Conservation (phyloP, 768 basidiomycete genomes). For the Tulasnella sp. region DNA sequence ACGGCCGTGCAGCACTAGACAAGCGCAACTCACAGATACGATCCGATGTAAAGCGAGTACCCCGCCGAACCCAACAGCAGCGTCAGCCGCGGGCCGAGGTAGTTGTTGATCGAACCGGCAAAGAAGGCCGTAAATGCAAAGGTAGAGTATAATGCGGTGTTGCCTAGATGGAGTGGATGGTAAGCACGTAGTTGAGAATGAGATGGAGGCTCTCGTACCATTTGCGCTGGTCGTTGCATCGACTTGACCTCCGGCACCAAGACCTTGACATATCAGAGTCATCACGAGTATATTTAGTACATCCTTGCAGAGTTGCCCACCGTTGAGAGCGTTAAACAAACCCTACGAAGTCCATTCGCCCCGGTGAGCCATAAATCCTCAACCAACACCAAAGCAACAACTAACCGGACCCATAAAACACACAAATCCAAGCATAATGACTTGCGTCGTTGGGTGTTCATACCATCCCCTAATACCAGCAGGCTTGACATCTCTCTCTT, state of each 20-base stretch:
- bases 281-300: not conserved
- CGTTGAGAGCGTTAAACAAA: constrained; percentile 44
- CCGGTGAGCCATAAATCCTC: not conserved
- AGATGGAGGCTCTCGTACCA: constrained; percentile 25
- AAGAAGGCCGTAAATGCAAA: constrained; percentile 55
- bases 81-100: constrained; percentile 38
- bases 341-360: constrained; percentile 27
- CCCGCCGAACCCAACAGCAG: constrained; percentile 41
- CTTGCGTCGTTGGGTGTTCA: constrained; percentile 45
- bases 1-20: not conserved
- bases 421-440: constrained; percentile 55
- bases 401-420: constrained; percentile 34
- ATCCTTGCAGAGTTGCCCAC: not conserved
- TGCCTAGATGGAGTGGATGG: constrained; percentile 20
- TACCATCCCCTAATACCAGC: constrained; percentile 39
- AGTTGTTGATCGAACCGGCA: constrained; percentile 60
- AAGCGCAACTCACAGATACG: constrained; percentile 8
- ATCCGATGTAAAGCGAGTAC: constrained; percentile 34
- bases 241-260: constrained; percentile 69
- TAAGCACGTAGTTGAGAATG: not conserved
- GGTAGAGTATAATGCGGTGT: constrained; percentile 52
- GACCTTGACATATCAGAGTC: constrained; percentile 25
- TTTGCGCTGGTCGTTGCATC: constrained; percentile 55
- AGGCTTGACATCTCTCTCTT: not conserved
- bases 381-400: not conserved